Evolutionary conservation across 2,329 filamentous ascomycete species (phyloP).

Genomic region (Diaporthe sp.): DNA sequence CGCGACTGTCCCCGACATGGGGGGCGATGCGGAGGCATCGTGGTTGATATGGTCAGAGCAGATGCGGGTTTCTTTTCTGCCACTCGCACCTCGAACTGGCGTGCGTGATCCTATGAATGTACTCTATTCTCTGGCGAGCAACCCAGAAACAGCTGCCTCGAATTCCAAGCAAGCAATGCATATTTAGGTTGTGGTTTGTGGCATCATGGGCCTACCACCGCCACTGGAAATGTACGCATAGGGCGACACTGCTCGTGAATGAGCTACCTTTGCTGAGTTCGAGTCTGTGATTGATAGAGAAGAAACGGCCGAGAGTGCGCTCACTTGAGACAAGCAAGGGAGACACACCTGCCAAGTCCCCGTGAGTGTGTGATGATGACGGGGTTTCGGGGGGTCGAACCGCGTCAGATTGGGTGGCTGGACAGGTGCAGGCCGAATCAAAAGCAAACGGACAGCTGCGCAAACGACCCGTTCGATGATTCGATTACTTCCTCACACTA

Average conservation of each 20-base stretch:
- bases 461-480: slow-evolving; percentile 51
- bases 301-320: slow-evolving; percentile 37
- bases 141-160: neutral
- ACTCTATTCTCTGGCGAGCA: neutral
- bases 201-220: neutral
- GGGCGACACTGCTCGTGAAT: slow-evolving; percentile 12
- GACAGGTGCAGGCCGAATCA: slow-evolving; percentile 48
- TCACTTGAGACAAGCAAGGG: slow-evolving; percentile 39
- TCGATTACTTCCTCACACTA: slow-evolving; percentile 43
- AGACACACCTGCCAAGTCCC: slow-evolving; percentile 38
- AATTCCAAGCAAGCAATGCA: neutral
- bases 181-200: neutral
- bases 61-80: neutral
- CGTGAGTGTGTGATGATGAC: slow-evolving; percentile 36
- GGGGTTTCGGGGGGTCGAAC: slow-evolving; percentile 36
- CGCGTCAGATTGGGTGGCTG: slow-evolving; percentile 47
- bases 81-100: neutral
- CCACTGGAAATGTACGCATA: neutral
- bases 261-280: slow-evolving; percentile 24
- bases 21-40: slow-evolving; percentile 24
- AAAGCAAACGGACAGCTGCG: slow-evolving; percentile 56
- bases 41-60: neutral
- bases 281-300: slow-evolving; percentile 24
- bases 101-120: neutral
- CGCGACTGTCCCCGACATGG: slow-evolving; percentile 5